Evolutionary conservation across 2,329 filamentous ascomycete species (phyloP), one percentile per base, ranked within the genome.

Genomic region (Colletotrichum sp.): DNA sequence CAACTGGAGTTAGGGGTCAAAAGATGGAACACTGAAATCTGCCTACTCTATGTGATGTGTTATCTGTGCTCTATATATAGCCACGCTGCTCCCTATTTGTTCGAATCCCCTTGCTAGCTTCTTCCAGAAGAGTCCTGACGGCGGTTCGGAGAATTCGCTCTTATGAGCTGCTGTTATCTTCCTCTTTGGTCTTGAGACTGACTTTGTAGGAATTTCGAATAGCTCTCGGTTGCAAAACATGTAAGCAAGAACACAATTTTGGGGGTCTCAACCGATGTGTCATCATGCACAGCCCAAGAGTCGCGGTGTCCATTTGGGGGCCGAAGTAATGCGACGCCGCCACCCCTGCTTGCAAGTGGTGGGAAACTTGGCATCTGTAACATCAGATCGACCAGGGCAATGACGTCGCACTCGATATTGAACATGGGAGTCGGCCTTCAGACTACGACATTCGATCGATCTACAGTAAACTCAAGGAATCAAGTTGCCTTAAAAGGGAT

Each of bases 161-260:
- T 12, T 49, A 12, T n/a, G n/a, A 49, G 44, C 44, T 7, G 18
- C 44, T 49, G 18, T 13, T 49, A 18, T 39, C 36, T 18, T 39
- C 36, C 36, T 18, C 36, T 39, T 9, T 16, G 16, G 36, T 39
- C 36, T 39, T 9, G 15, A 39, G 8, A 39, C 36, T 39, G 36
- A 18, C 1, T 49, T 49, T 12, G n/a, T 49, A 49, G 9, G 5
- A 21, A 13, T 49, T 49, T 21, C 44, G 0, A 4, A 7, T 12
- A 13, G 0, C 0, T 49, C n/a, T 21, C n/a, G 6, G 21, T 21
- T 21, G 10, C 44, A 13, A 49, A 49, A 2, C 6, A n/a, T 44
- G 18, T 2, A 49, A 49, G n/a, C n/a, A 21, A 49, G n/a, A 49
- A 21, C 18, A 10, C n/a, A 21, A 12, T 49, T 49, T 49, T 49